Conservation (phyloP, 805 yeast genomes). For the Lipomyces sp. region DNA sequence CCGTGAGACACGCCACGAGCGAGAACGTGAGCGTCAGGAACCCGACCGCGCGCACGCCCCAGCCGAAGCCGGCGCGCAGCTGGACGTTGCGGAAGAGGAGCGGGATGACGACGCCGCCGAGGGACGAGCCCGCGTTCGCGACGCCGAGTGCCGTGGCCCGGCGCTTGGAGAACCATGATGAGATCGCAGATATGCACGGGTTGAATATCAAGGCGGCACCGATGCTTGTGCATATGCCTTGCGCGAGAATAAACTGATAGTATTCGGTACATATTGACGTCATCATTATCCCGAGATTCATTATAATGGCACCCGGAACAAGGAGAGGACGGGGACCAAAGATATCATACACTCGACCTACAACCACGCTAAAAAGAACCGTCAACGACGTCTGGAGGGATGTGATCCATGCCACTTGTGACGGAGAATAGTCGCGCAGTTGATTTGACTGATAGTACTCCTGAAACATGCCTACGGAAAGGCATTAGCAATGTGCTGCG, state of each 20-base stretch:
- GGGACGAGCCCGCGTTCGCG: conserved; percentile 50
- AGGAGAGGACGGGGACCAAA: conserved; percentile 19
- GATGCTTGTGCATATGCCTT: conserved; percentile 49
- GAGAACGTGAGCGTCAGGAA: conserved; percentile 41
- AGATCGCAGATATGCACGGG: conserved; percentile 45
- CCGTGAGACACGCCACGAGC: conserved; percentile 29
- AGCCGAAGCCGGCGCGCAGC: conserved; percentile 48
- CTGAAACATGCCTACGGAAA: conserved; percentile 31
- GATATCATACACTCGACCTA: conserved; percentile 26
- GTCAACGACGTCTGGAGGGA: conserved; percentile 35
- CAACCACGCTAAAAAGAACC: conserved; percentile 30
- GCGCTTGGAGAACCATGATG: conserved; percentile 46
- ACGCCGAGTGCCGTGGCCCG: conserved; percentile 48
- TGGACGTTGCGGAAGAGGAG: conserved; percentile 45
- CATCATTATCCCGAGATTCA: conserved; percentile 37
- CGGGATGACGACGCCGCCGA: conserved; percentile 52
- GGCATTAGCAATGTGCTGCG: not conserved
- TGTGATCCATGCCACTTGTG: conserved; percentile 38
- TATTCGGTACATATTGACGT: conserved; percentile 41
- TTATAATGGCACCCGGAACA: conserved; percentile 31
- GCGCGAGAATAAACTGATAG: conserved; percentile 52
- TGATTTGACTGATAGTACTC: conserved; percentile 32
- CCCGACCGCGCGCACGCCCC: conserved; percentile 53
- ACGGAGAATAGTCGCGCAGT: conserved; percentile 29
- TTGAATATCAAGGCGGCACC: conserved; percentile 46